Percentiles rank a stretch among this genome's conserved stretches.
These are phyloP conservation scores for Ceratonia siliqua DNA, from an alignment of 306 rosid species.

Conservation along the genomic window DNA sequence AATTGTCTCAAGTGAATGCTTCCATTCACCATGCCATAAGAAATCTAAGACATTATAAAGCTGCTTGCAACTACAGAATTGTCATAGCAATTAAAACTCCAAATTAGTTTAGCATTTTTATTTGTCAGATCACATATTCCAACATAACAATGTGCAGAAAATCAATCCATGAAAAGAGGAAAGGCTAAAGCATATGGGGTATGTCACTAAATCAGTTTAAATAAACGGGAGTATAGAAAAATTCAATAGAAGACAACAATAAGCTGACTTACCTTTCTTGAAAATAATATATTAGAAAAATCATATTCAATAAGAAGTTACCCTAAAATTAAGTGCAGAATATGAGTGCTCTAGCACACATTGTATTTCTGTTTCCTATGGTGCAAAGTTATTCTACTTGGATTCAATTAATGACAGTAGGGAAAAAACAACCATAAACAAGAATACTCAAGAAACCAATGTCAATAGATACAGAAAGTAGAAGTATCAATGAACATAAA, in stretches of 20 bases:
- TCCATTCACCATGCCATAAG: background rate
- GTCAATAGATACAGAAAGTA: background rate
- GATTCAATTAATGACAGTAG: background rate
- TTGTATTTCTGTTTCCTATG: background rate
- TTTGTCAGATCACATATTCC: background rate
- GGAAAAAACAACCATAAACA: background rate
- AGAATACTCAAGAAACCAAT: background rate
- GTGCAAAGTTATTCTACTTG: background rate
- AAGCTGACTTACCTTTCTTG: background rate
- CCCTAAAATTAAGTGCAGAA: background rate
- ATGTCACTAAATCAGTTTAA: background rate
- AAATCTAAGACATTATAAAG: background rate
- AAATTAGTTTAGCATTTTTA: background rate
- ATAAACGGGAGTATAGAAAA: background rate
- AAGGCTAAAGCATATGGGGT: background rate
- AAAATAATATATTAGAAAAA: background rate
- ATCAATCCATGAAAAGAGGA: background rate
- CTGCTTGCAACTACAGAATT: background rate
- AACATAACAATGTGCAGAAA: background rate
- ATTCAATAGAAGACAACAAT: background rate
- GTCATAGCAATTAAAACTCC: background rate
- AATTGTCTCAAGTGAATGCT: background rate
- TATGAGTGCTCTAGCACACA: background rate
- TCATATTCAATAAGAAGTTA: background rate
- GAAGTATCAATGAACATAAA: background rate